A percentile compares a stretch with the other conserved stretches of the same genome.
These are phyloP conservation scores for Leccinum insolens DNA, from an alignment of 1,284 basidiomycete species.

Conservation along the genomic window DNA sequence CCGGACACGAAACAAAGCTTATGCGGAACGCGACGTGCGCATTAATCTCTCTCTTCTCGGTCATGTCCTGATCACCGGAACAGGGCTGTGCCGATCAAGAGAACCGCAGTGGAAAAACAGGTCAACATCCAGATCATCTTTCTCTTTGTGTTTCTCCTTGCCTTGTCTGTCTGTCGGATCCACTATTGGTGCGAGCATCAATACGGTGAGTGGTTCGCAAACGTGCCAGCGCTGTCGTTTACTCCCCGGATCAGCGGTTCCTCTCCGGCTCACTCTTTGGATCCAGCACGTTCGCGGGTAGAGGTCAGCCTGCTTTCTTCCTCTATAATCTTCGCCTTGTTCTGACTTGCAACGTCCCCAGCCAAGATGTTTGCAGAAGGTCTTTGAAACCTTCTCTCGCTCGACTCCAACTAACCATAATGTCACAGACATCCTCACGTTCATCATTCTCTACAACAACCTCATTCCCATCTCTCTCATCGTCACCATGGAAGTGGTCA, in stretches of 20 bases:
- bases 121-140: conserved; percentile 99
- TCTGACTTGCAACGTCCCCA: conserved; percentile 31
- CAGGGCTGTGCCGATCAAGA: conserved; percentile 93
- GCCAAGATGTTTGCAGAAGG: conserved; percentile 84
- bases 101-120: conserved; percentile 94
- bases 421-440: conserved; percentile 87
- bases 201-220: conserved; percentile 47
- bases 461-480: conserved; percentile 99
- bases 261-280: conserved; percentile 73
- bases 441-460: conserved; percentile 99
- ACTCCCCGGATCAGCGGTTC: conserved; percentile 63
- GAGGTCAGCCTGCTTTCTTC: conserved; percentile 50
- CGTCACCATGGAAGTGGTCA: conserved; percentile 99
- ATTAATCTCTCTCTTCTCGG: not conserved
- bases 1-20: conserved; percentile 97
- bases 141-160: conserved; percentile 87
- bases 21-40: conserved; percentile 95
- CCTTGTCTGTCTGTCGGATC: conserved; percentile 81
- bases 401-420: conserved; percentile 10
- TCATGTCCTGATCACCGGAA: not conserved
- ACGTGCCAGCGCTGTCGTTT: not conserved
- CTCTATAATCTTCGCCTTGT: not conserved
- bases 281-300: conserved; percentile 53
- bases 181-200: conserved; percentile 89
- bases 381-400: conserved; percentile 27